These are phyloP conservation scores for Chaetomium olivaceum DNA, from an alignment of 2,329 filamentous ascomycete genomes.

Conservation along the genomic window DNA sequence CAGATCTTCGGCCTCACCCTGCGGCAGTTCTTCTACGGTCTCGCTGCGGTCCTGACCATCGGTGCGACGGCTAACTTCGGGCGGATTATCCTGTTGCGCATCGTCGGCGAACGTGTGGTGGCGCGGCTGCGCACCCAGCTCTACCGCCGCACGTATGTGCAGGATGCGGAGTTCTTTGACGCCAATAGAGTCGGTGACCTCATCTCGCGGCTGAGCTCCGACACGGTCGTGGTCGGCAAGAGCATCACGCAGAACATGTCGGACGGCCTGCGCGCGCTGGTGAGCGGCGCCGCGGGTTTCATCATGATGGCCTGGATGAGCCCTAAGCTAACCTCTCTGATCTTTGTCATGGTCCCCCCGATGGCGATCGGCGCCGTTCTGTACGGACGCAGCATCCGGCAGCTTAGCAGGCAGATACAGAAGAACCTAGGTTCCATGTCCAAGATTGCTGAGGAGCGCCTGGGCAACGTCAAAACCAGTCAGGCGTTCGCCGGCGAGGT, in stretches of 20 bases:
- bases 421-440: constrained; percentile 89
- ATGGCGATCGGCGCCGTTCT: constrained; percentile 88
- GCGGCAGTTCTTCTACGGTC: constrained; percentile 82
- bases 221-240: constrained; percentile 97
- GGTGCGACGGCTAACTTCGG: constrained; percentile 92
- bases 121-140: constrained; percentile 84
- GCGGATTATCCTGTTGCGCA: constrained; percentile 86
- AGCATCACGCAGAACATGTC: constrained; percentile 98
- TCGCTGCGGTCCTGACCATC: constrained; percentile 74
- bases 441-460: constrained; percentile 96
- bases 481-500: constrained; percentile 95
- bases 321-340: constrained; percentile 81
- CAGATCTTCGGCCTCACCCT: constrained; percentile 81
- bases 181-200: constrained; percentile 95
- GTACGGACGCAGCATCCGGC: constrained; percentile 86
- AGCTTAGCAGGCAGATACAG: constrained; percentile 88
- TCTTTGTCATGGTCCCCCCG: constrained; percentile 85
- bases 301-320: constrained; percentile 95
- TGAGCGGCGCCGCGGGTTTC: constrained; percentile 88
- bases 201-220: constrained; percentile 91
- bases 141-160: constrained; percentile 89
- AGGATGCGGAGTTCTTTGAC: constrained; percentile 98
- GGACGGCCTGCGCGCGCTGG: constrained; percentile 86
- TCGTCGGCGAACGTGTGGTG: constrained; percentile 93
- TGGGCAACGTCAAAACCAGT: constrained; percentile 94